A percentile compares a stretch with the other conserved stretches of the same genome.
Evolutionary conservation across 2,329 filamentous ascomycete genomes (phyloP).

Genomic region (Amylocarpus encephaloides): DNA sequence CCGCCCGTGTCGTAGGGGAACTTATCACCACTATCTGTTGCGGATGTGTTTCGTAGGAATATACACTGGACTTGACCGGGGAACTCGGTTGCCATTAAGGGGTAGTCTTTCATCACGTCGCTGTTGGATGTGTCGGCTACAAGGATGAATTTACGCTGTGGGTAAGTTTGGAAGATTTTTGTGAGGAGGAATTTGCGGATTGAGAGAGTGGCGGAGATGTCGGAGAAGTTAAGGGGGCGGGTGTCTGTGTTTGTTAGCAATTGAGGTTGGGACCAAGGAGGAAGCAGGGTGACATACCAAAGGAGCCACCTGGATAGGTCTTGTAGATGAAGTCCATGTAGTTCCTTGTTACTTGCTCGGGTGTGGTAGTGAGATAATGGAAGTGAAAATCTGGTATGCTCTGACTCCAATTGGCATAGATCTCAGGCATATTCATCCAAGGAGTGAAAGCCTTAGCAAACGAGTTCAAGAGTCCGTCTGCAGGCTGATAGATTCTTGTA

Average conservation of each 20-base stretch:
- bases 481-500: constrained; percentile 72
- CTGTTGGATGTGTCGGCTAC: constrained; percentile 71
- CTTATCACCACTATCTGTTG: constrained; percentile 58
- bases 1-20: constrained; percentile 72
- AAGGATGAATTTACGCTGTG: constrained; percentile 67
- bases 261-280: constrained; percentile 31
- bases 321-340: constrained; percentile 79
- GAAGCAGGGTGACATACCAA: constrained; percentile 5
- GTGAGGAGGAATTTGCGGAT: constrained; percentile 65
- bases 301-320: constrained; percentile 66
- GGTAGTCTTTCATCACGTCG: constrained; percentile 65
- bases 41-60: constrained; percentile 65
- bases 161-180: constrained; percentile 70
- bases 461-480: constrained; percentile 68
- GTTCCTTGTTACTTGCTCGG: constrained; percentile 68
- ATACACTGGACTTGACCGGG: constrained; percentile 72
- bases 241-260: constrained; percentile 45
- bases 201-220: constrained; percentile 62
- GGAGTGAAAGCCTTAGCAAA: constrained; percentile 64
- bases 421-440: constrained; percentile 75
- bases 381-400: constrained; percentile 65
- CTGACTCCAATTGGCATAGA: constrained; percentile 70
- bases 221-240: constrained; percentile 72
- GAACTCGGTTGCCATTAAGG: constrained; percentile 55
- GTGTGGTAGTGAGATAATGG: constrained; percentile 76